Evolutionary conservation across 345 rosid species (phyloP), one percentile per base, ranked within the genome.

Genomic region (Acer campestre): DNA sequence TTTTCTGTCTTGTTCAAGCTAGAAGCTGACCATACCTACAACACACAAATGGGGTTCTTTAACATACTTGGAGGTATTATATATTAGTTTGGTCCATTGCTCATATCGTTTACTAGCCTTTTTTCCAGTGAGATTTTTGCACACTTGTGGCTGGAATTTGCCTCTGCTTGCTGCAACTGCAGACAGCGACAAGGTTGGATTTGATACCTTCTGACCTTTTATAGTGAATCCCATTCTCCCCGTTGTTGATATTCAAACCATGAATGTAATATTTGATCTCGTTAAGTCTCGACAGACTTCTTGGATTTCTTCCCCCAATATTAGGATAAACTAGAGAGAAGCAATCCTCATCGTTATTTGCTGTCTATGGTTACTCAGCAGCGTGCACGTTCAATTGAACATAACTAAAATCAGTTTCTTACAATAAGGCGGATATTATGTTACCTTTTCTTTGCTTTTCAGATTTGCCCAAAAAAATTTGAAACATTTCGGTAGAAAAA

Each of bases 21-120:
- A 68, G 14, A 35, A 8, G 61, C 56, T 56, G 48, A 20, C 40
- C 80, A 71, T 67, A 77, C 80, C 27, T 16, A 67, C 73, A 35
- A 27, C 13, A 10, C 7, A 10, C 40, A 71, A 16, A 59, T 80
- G 72, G 76, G 73, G 56, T 71, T 59, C 40, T 40, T 42, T 35
- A 35, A 42, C 2, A 42, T 40, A 22, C 20, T 59, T 22, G 55
- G 49, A 59, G 56, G 27, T 4, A 42, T 8, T 58, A 22, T 58
- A 22, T 61, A n/a, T 40, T 61, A 64, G 70, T 10, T 27, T 48
- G 70, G 70, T 29, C 77, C 77, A n/a, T 29, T 12, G 31, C 62
- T 63, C 22, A 22, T 16, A 4, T 53, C 51, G 13, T 27, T 29
- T 17, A 10, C 74, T 27, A 71, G 48, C 49, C 35, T 55, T 71